Percentiles rank a stretch among this genome's conserved stretches.
phyloP scores from a whole-genome alignment of 164 flowering plant genomes.

The Taxillus chinensis region DNA sequence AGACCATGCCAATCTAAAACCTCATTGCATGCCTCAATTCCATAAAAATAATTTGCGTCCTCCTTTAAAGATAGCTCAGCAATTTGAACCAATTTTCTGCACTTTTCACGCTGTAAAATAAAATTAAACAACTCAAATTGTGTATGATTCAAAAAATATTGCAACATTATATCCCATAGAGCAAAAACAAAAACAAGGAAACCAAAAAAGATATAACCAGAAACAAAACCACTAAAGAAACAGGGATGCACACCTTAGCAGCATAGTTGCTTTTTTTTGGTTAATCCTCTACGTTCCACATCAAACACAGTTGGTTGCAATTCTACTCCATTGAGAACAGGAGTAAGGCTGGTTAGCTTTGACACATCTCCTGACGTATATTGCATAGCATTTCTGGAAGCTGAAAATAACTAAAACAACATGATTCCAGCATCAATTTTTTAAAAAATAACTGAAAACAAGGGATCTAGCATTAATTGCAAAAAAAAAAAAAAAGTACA shows the following conservation, averaged over 20 bases:
- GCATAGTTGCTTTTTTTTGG: slow-evolving; percentile 14
- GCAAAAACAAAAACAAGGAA: background rate
- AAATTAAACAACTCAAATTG: slow-evolving; percentile 11
- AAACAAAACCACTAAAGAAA: background rate
- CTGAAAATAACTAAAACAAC: slow-evolving; percentile 25
- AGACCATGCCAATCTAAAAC: slow-evolving; percentile 57
- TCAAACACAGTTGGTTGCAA: slow-evolving; percentile 14
- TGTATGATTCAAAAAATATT: background rate
- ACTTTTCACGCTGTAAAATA: slow-evolving; percentile 47
- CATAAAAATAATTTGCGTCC: slow-evolving; percentile 38
- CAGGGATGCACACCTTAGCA: slow-evolving; percentile 28
- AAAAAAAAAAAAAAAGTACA: background rate
- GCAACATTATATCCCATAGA: too few relatives aligned
- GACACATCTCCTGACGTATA: slow-evolving; percentile 57
- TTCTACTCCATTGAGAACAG: slow-evolving; percentile 30
- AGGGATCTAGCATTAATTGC: background rate
- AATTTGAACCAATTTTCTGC: slow-evolving; percentile 48
- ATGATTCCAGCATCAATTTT: background rate
- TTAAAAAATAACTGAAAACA: background rate
- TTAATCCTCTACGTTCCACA: slow-evolving; percentile 16
- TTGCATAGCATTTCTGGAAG: slow-evolving; percentile 28
- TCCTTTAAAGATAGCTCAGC: slow-evolving; percentile 55
- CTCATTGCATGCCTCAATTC: slow-evolving; percentile 87
- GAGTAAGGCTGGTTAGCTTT: slow-evolving; percentile 36
- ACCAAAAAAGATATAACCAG: background rate